A percentile compares a stretch with the other conserved stretches of the same genome.
These are phyloP conservation scores for Colletotrichum spinosum DNA, from an alignment of 2,329 filamentous ascomycete species.

Conservation along the genomic window DNA sequence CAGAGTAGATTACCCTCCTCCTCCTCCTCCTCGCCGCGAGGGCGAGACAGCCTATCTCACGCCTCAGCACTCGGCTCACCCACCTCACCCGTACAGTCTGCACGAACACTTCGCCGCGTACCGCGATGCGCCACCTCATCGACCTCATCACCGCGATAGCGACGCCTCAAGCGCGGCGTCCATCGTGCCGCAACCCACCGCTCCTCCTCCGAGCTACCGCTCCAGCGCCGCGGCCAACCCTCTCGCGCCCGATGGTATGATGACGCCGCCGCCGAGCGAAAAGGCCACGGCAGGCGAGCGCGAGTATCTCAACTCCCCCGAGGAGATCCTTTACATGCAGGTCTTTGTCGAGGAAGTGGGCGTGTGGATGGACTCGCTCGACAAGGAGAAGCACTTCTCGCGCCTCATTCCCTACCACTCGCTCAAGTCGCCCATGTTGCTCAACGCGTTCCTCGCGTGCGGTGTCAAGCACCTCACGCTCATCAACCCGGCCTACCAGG, in stretches of 20 bases:
- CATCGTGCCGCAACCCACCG: constrained; percentile 49
- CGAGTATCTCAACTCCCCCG: constrained; percentile 77
- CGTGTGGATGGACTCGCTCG: constrained; percentile 94
- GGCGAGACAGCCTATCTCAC: constrained; percentile 38
- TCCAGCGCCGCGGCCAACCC: constrained; percentile 33
- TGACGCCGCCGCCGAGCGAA: constrained; percentile 56
- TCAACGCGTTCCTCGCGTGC: constrained; percentile 90
- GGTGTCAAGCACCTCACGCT: constrained; percentile 85
- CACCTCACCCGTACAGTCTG: constrained; percentile 31
- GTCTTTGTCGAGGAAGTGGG: constrained; percentile 92
- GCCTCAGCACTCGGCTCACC: constrained; percentile 44
- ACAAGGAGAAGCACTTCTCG: constrained; percentile 87
- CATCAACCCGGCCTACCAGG: constrained; percentile 74
- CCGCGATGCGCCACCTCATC: constrained; percentile 38
- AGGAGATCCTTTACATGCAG: constrained; percentile 91
- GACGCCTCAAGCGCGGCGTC: constrained; percentile 54
- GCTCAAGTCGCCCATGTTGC: constrained; percentile 84
- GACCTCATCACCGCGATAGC: constrained; percentile 45
- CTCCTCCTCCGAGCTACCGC: constrained; percentile 45
- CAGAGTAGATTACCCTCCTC: constrained; percentile 34
- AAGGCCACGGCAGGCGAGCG: constrained; percentile 53
- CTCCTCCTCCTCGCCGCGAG: constrained; percentile 23
- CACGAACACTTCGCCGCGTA: constrained; percentile 25
- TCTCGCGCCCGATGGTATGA: constrained; percentile 47
- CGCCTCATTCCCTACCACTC: constrained; percentile 86